phyloP scores from a whole-genome alignment of 768 basidiomycete species.

The Mycena rosella region DNA sequence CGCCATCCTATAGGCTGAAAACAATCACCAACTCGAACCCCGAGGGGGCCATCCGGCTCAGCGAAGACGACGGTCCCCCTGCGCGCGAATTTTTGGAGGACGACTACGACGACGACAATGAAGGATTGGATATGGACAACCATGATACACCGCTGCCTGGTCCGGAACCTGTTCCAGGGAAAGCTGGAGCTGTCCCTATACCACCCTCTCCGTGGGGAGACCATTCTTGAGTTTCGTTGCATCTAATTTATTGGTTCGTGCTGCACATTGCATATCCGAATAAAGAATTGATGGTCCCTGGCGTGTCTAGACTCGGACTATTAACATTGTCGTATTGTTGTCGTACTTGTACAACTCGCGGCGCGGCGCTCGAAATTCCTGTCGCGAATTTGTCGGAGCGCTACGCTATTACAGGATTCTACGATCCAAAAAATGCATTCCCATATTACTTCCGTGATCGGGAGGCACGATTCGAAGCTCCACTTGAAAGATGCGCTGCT shows the following conservation, averaged over 20 bases:
- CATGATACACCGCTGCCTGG: neutral
- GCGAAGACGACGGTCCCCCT: slow-evolving; percentile 79
- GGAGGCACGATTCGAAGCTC: neutral
- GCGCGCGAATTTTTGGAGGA: slow-evolving; percentile 74
- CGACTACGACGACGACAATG: slow-evolving; percentile 67
- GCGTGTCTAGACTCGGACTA: no score
- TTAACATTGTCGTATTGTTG: neutral
- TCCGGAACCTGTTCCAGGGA: no score
- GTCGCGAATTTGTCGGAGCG: no score
- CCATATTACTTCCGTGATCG: neutral
- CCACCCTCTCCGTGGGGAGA: neutral
- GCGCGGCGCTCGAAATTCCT: no score
- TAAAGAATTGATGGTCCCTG: no score
- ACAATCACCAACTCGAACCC: slow-evolving; percentile 56
- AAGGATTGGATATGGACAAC: slow-evolving; percentile 33
- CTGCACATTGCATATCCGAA: no score
- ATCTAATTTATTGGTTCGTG: slow-evolving; percentile 12
- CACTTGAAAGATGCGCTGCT: neutral
- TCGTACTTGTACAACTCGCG: no score
- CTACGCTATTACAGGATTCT: no score
- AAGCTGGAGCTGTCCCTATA: neutral
- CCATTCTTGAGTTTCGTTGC: neutral
- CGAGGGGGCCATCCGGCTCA: slow-evolving; percentile 75
- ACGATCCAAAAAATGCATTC: neutral
- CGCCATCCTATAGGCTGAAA: slow-evolving; percentile 59